A percentile compares a stretch with the other conserved stretches of the same genome.
Evolutionary conservation across 1,284 basidiomycete species (phyloP).

Genomic region (Fomitopsis pinicola): DNA sequence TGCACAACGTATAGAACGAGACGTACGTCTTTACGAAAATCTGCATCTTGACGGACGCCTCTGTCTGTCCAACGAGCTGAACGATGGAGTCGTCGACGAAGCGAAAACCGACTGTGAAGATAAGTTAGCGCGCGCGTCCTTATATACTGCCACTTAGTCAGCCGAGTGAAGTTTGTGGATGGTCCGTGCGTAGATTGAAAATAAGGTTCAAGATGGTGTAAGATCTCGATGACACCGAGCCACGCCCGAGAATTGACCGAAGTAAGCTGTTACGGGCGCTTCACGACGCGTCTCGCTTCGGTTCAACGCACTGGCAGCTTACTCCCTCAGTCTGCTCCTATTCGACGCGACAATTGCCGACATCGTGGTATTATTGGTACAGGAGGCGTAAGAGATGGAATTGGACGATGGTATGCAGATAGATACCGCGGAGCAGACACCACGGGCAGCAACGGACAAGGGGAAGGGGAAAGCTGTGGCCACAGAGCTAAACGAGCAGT

Average conservation of each 20-base stretch:
- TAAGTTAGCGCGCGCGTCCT: slow-evolving; percentile 5
- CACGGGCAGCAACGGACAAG: slow-evolving; percentile 36
- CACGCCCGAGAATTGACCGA: slow-evolving; percentile 18
- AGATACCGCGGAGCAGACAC: slow-evolving; percentile 42
- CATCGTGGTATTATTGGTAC: not conserved
- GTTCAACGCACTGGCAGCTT: not conserved
- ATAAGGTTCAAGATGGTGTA: slow-evolving; percentile 21
- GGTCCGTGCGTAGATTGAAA: slow-evolving; percentile 38
- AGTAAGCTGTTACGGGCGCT: slow-evolving; percentile 7
- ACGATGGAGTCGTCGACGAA: slow-evolving; percentile 88
- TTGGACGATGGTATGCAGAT: slow-evolving; percentile 53
- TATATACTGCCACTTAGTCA: slow-evolving; percentile 20
- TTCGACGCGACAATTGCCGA: slow-evolving; percentile 2
- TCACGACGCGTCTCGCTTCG: slow-evolving; percentile 9
- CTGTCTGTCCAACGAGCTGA: slow-evolving; percentile 80
- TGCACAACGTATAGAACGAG: not conserved
- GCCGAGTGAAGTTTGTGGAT: slow-evolving; percentile 30
- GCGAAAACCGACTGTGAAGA: slow-evolving; percentile 44
- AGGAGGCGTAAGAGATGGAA: slow-evolving; percentile 36
- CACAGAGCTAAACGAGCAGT: slow-evolving; percentile 31
- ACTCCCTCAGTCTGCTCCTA: not conserved
- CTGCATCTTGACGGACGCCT: slow-evolving; percentile 75
- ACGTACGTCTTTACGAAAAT: slow-evolving; percentile 88
- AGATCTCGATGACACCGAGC: slow-evolving; percentile 6
- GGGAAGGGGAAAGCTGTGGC: slow-evolving; percentile 62